phyloP scores from a whole-genome alignment of 495 filamentous ascomycete species.

The Aspergillus wentii region DNA sequence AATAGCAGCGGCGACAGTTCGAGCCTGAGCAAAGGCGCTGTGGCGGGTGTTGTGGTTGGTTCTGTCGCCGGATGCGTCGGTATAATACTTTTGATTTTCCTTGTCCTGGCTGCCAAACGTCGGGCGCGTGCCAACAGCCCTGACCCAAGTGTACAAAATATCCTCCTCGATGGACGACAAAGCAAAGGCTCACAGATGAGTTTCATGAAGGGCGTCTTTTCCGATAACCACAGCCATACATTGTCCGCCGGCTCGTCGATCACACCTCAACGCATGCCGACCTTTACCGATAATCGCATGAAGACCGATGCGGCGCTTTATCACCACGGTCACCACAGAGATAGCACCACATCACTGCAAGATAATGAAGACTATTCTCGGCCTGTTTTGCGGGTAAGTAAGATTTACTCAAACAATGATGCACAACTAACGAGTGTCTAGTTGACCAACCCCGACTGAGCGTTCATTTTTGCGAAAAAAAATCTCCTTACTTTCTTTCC shows the following conservation, averaged over 20 bases:
- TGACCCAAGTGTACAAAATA: slow-evolving; percentile 27
- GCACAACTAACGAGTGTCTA: slow-evolving; percentile 15
- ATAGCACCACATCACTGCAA: slow-evolving; percentile 48
- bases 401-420: not conserved
- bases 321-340: slow-evolving; percentile 40
- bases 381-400: slow-evolving; percentile 50
- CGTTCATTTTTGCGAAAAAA: slow-evolving; percentile 2
- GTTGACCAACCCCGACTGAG: slow-evolving; percentile 53
- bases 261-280: slow-evolving; percentile 17
- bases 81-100: slow-evolving; percentile 30
- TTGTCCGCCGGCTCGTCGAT: slow-evolving; percentile 28
- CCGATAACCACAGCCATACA: slow-evolving; percentile 37
- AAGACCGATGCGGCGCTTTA: slow-evolving; percentile 39
- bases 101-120: slow-evolving; percentile 40
- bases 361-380: slow-evolving; percentile 56
- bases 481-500: slow-evolving; percentile 8
- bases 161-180: slow-evolving; percentile 29
- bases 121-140: slow-evolving; percentile 28
- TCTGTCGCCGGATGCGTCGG: slow-evolving; percentile 40
- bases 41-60: slow-evolving; percentile 48
- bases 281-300: slow-evolving; percentile 43
- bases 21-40: slow-evolving; percentile 30
- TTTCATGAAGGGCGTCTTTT: slow-evolving; percentile 34
- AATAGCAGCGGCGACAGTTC: slow-evolving; percentile 13
- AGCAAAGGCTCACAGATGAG: slow-evolving; percentile 47